Conservation (phyloP, 78 protist species). For the Neovahlkampfia damariscottae region DNA sequence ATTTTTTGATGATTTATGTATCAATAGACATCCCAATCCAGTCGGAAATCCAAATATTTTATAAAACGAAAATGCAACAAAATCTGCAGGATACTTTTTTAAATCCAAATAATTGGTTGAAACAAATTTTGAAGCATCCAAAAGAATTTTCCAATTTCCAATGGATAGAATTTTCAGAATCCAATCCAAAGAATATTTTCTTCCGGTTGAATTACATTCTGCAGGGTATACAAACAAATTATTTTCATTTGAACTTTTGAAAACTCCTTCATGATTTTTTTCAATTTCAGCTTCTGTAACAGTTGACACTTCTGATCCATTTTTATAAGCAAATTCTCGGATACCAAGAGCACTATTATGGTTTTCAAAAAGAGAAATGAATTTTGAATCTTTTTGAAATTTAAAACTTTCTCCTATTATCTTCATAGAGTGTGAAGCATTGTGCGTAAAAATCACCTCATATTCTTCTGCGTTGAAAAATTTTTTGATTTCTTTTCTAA, state of each 20-base stretch:
- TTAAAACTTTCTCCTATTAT: conserved; percentile 41
- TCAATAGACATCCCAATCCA: conserved; percentile 80
- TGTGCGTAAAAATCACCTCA: conserved; percentile 40
- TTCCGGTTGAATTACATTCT: conserved; percentile 44
- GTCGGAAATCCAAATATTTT: conserved; percentile 89
- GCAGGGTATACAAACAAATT: conserved; percentile 57
- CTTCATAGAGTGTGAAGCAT: conserved; percentile 40
- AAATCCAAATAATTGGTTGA: conserved; percentile 16
- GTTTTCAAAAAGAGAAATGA: background rate
- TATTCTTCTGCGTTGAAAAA: conserved; percentile 26
- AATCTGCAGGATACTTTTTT: background rate
- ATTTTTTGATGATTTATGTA: conserved; percentile 8
- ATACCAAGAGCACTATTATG: conserved; percentile 63
- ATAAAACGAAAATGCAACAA: conserved; percentile 71
- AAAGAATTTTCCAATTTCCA: background rate
- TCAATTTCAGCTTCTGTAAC: background rate
- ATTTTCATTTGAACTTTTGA: background rate
- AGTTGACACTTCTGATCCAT: background rate
- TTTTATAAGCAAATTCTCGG: conserved; percentile 11
- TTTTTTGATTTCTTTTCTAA: conserved; percentile 4
- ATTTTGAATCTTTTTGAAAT: conserved; percentile 17
- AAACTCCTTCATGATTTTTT: no score
- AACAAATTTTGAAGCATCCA: conserved; percentile 22
- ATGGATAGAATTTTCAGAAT: background rate
- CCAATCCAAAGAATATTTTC: conserved; percentile 29